phyloP scores from a whole-genome alignment of 1,139 yeast species.

The Arxiozyma heterogenica region DNA sequence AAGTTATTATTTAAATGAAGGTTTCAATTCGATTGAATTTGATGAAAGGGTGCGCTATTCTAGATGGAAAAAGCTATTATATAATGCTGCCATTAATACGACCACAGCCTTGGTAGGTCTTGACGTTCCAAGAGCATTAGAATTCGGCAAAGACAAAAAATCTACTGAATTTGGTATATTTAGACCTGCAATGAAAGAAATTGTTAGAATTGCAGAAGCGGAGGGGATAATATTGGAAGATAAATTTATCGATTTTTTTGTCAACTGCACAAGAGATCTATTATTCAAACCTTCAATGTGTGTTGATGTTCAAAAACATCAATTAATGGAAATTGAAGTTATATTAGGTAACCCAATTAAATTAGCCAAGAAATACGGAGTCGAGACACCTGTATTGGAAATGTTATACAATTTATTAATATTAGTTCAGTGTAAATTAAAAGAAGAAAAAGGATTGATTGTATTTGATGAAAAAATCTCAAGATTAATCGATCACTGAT shows the following conservation, averaged over 20 bases:
- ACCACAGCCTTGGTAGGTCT: slow-evolving; percentile 45
- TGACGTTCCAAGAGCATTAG: slow-evolving; percentile 38
- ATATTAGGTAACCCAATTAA: slow-evolving; percentile 50
- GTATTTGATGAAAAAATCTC: slow-evolving; percentile 20
- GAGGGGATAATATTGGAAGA: slow-evolving; percentile 38
- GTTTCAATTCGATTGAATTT: slow-evolving; percentile 28
- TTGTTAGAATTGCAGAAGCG: slow-evolving; percentile 42
- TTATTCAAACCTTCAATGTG: slow-evolving; percentile 56
- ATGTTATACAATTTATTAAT: slow-evolving; percentile 31
- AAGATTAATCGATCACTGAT: slow-evolving; percentile 24
- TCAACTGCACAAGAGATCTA: slow-evolving; percentile 35
- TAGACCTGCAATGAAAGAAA: slow-evolving; percentile 45
- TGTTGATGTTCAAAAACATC: slow-evolving; percentile 43
- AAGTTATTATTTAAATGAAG: slow-evolving; percentile 34
- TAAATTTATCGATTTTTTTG: slow-evolving; percentile 34
- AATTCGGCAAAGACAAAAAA: slow-evolving; percentile 29
- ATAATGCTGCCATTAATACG: slow-evolving; percentile 48
- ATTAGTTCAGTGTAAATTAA: slow-evolving; percentile 31
- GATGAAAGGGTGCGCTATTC: slow-evolving; percentile 42
- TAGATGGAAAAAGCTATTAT: slow-evolving; percentile 52
- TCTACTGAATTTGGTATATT: slow-evolving; percentile 37
- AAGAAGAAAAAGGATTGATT: slow-evolving; percentile 27
- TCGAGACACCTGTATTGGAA: slow-evolving; percentile 31
- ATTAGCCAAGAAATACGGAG: slow-evolving; percentile 36
- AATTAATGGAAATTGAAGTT: slow-evolving; percentile 48